Evolutionary conservation across 306 rosid genomes (phyloP), one percentile per base, ranked within the genome.

Genomic region (Alnus rubra): DNA sequence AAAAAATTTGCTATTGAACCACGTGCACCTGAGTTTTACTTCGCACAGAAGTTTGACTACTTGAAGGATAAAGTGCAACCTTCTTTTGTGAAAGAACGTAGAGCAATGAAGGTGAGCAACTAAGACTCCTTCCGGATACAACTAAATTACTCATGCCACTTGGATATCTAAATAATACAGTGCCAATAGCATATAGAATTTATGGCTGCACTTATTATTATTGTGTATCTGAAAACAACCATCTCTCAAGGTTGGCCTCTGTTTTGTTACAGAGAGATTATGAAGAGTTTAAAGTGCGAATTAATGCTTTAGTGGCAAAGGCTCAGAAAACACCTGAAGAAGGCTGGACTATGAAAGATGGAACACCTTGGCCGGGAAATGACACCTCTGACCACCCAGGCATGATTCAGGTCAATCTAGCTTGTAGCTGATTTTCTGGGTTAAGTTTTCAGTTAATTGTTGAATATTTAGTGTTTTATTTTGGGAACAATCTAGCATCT

Each of bases 321-420:
- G 98, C 98, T 82, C 99, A 93, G 81, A 95, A 93, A 86, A 93
- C 98, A 79, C 99, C 99, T 13, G 99, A 95, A 14, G 99, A 95
- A 35, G 99, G 99, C 56, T 95, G 99, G 99, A 90, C 90, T 19
- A 95, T 95, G 99, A 91, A 89, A 90, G 99, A 95, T 58, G 99
- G 99, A 86, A 91, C 99, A 69, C 7, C 96, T 75, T 95, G 99
- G 99, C 99, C 99, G 1, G 99, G 99, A 86, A 95, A 95, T 74
- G 93, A 95, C 74, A 7, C 96, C 1, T 97, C 96, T 5, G 99
- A 95, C 79, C 99, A 95, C 85, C 99, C 99, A 42, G 99, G 99
- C 80, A 95, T 95, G 99, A 95, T 95, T 86, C 99, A 95, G 97
- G 98, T 95, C 74, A 45, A 74, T 42, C 33, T 67, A 39, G 14